A percentile compares a stretch with the other conserved stretches of the same genome.
These are phyloP conservation scores for Globisporangium cederbergense DNA, from an alignment of 352 stramenopile genomes.

Conservation along the genomic window DNA sequence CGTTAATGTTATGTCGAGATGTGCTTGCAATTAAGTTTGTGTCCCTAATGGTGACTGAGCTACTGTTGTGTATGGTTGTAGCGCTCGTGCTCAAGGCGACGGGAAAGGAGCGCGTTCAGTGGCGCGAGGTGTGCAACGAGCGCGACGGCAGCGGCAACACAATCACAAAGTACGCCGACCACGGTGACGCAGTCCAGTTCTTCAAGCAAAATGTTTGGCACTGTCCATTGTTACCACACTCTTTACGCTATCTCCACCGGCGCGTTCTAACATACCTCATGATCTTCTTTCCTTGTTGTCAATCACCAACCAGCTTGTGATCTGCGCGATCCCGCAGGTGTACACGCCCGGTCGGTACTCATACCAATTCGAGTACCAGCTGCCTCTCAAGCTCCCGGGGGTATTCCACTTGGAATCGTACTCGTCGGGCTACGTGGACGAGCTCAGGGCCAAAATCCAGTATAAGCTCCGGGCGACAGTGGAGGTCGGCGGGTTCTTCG, in stretches of 20 bases:
- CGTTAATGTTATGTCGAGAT: background rate
- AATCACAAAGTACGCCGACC: constrained; percentile 21
- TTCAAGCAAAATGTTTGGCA: constrained; percentile 58
- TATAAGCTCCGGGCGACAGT: constrained; percentile 78
- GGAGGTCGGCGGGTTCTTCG: constrained; percentile 53
- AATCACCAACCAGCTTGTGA: constrained; percentile 30
- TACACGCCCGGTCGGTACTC: constrained; percentile 46
- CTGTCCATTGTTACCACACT: background rate
- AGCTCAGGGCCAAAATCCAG: constrained; percentile 61
- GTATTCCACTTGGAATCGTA: constrained; percentile 53
- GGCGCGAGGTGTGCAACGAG: constrained; percentile 30
- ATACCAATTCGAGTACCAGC: constrained; percentile 69
- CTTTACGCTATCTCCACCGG: background rate
- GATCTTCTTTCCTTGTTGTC: background rate
- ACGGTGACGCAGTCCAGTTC: constrained; percentile 47
- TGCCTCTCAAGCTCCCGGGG: constrained; percentile 45
- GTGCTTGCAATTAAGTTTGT: background rate
- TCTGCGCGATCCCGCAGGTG: constrained; percentile 33
- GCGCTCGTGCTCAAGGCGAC: constrained; percentile 59
- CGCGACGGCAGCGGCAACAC: constrained; percentile 32
- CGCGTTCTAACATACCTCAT: no score
- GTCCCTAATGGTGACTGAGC: background rate
- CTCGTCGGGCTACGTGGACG: constrained; percentile 34
- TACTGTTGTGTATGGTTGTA: constrained; percentile 12
- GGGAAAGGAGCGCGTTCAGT: constrained; percentile 67